These are phyloP conservation scores for Hypoxylon cercidicola DNA, from an alignment of 495 filamentous ascomycete species.

Conservation along the genomic window DNA sequence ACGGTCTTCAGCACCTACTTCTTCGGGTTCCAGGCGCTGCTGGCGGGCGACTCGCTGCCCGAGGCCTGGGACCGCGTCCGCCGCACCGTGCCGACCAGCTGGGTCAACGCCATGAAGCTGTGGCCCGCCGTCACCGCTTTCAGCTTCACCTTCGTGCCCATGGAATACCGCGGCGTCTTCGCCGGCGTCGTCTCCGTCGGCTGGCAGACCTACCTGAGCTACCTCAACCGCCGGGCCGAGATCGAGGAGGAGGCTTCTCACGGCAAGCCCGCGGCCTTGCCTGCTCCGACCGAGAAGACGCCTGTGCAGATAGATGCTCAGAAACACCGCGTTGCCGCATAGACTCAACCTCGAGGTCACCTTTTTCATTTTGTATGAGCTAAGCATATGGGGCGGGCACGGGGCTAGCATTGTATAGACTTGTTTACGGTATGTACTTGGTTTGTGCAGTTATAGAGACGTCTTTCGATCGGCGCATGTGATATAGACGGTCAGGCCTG, in stretches of 20 bases:
- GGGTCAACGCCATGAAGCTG: constrained; percentile 82
- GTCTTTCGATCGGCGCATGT: neutral
- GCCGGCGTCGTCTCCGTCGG: constrained; percentile 80
- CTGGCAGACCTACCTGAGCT: constrained; percentile 91
- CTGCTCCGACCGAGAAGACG: constrained; percentile 6
- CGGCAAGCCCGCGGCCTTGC: constrained; percentile 3
- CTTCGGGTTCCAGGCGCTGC: constrained; percentile 81
- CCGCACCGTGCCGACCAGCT: constrained; percentile 79
- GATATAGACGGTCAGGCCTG: neutral
- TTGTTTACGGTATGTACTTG: constrained; percentile 1
- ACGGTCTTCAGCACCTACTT: constrained; percentile 92
- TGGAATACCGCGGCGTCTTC: constrained; percentile 83
- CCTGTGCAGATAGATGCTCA: constrained; percentile 6
- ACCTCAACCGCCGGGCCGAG: constrained; percentile 80
- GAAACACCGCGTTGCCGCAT: constrained; percentile 24
- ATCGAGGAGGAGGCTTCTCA: constrained; percentile 48
- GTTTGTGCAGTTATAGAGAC: neutral
- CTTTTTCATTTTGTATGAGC: neutral
- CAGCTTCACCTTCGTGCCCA: constrained; percentile 82
- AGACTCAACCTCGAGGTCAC: neutral
- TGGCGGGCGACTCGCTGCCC: constrained; percentile 65
- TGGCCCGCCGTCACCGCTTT: constrained; percentile 92
- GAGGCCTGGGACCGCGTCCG: constrained; percentile 76
- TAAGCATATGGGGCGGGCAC: neutral
- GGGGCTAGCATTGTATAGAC: constrained; percentile 1